Conservation (phyloP, 139 green algal species). For the Desmodesmus armatus region DNA sequence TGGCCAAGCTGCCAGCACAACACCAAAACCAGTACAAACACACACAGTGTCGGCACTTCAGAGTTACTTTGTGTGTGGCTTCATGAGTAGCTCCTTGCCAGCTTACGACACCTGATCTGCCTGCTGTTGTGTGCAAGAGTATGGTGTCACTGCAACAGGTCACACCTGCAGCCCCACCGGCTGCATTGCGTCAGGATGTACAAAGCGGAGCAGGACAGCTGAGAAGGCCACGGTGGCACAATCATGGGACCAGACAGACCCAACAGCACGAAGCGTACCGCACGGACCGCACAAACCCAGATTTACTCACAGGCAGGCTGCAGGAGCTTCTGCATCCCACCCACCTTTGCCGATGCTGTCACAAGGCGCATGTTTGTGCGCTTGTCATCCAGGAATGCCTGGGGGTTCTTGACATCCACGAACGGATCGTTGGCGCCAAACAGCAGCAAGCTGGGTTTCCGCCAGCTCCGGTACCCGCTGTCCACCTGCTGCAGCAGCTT, state of each 20-base stretch:
- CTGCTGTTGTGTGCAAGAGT: too few relatives aligned
- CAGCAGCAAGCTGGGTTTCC: conserved; percentile 69
- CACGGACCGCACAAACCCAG: neutral
- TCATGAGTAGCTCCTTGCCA: too few relatives aligned
- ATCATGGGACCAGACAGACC: too few relatives aligned
- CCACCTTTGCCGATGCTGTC: conserved; percentile 60
- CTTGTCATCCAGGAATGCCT: conserved; percentile 72
- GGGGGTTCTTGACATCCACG: conserved; percentile 57
- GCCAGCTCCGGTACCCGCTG: conserved; percentile 69
- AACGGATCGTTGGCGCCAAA: conserved; percentile 78
- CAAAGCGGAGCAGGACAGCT: too few relatives aligned
- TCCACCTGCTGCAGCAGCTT: conserved; percentile 57
- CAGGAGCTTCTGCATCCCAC: conserved; percentile 33
- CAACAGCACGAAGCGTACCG: too few relatives aligned
- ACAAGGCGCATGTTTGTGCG: conserved; percentile 66
- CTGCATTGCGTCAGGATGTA: too few relatives aligned
- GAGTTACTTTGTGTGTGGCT: neutral
- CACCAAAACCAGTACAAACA: neutral
- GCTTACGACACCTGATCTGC: too few relatives aligned
- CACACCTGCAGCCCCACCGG: too few relatives aligned
- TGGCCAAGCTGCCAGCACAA: conserved; percentile 57
- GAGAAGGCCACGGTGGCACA: too few relatives aligned
- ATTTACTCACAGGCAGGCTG: neutral
- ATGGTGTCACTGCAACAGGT: too few relatives aligned
- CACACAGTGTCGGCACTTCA: too few relatives aligned